Base-by-base conservation (phyloP, 768 basidiomycete species). In the Amanita jacksonii region DNA sequence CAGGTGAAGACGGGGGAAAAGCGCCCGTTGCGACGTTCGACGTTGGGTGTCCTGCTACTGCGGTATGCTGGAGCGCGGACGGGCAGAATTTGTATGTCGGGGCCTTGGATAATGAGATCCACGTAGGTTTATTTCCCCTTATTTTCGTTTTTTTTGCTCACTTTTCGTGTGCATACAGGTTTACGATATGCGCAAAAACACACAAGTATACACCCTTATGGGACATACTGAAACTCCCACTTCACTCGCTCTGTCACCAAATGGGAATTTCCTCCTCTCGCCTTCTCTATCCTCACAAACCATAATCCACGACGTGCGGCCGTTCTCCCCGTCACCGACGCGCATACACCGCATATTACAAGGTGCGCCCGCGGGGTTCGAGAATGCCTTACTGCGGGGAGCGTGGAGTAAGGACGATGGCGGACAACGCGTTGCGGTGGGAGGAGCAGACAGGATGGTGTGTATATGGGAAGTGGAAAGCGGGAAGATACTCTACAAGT, bases 171-270 rank as follows among this genome's bases (percentile, higher is more conserved):
- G 12, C 16, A 25, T 15, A 32, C 49, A 92, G 88, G 80, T 91
- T 13, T 92, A 85, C 59, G 94, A 98, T 65, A 63, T 97, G 35
- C 78, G 94, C 55, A 93, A 91, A 64, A 68, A 77, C 47, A 77
- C 82, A 48, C 73, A 90, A 54, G 76, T 92, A 2, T 90, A 86
- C 55, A 67, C 81, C 9, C 76, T 98, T 4, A 63, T 70, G 19
- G 93, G 90, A 9, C 93, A 97, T 61, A 77, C 76, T 8, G 96
- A 98, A 57, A 97, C 93, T 1, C 90, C 94, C 2, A 87, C 90
- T 2, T 93, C 92, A 3, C 74, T 99, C n/a, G 66, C 87, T 0
- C 74, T 98, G 45, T 97, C 93, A 2, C 94, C 96, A 0, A 83
- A 82, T 46, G 88, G 89, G 13, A 70, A 78, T 39, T 92, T 78